Conservation (phyloP, 2,329 filamentous ascomycete species). For the Penicillium sp. region DNA sequence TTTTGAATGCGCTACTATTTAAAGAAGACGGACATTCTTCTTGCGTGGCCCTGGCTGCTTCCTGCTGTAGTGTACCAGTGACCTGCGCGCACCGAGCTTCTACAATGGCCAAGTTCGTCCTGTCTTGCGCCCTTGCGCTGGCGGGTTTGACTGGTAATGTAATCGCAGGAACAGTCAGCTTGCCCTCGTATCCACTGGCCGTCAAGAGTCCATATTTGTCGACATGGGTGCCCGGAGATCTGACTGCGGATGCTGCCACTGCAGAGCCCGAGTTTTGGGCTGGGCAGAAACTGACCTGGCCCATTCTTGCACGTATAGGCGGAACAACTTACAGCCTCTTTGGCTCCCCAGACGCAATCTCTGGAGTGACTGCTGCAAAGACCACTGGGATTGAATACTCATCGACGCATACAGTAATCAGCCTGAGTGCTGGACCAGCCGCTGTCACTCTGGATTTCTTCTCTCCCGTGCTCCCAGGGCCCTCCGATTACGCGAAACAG, state of each 20-base stretch:
- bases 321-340: conserved; percentile 41
- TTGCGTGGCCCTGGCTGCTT: no score
- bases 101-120: background rate
- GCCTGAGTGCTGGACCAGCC: conserved; percentile 32
- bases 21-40: background rate
- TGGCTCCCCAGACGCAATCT: conserved; percentile 29
- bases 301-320: conserved; percentile 40
- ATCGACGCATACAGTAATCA: conserved; percentile 40
- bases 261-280: conserved; percentile 43
- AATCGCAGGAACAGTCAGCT: background rate
- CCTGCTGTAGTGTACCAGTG: no score
- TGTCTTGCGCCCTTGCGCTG: background rate
- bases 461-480: conserved; percentile 39
- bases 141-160: background rate
- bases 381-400: conserved; percentile 38
- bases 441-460: conserved; percentile 42
- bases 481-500: conserved; percentile 38
- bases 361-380: conserved; percentile 28
- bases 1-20: background rate
- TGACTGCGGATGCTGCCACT: conserved; percentile 33
- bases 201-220: conserved; percentile 44
- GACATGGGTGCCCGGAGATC: conserved; percentile 42
- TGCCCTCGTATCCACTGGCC: conserved; percentile 42
- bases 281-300: conserved; percentile 40
- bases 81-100: background rate